These are phyloP conservation scores for Nicotiana obtusifolia DNA, from an alignment of 257 asterid species.

Conservation along the genomic window DNA sequence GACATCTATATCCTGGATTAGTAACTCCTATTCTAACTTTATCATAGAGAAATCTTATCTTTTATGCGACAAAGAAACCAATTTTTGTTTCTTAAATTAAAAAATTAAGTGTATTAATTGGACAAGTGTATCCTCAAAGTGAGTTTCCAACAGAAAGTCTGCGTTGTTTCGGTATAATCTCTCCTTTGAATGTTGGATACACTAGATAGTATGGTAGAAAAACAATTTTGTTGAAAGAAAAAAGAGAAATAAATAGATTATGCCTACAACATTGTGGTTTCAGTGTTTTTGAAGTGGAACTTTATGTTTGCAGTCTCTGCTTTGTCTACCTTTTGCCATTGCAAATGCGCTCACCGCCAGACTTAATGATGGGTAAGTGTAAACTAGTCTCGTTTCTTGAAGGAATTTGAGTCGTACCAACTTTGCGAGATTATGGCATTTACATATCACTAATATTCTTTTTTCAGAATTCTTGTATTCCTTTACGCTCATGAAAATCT, in stretches of 20 bases:
- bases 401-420: neutral
- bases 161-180: neutral
- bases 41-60: neutral
- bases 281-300: neutral
- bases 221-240: neutral
- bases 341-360: constrained; percentile 90
- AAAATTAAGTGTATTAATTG: neutral
- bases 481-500: neutral
- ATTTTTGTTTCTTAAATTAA: neutral
- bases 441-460: neutral
- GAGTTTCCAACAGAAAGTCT: neutral
- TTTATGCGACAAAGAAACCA: neutral
- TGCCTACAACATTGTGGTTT: neutral
- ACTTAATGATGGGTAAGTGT: constrained; percentile 78
- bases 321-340: constrained; percentile 83
- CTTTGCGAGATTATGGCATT: neutral
- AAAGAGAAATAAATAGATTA: neutral
- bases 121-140: neutral
- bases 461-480: neutral
- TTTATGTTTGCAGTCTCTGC: constrained; percentile 54
- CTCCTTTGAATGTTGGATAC: neutral
- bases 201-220: neutral
- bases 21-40: neutral
- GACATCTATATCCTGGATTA: neutral
- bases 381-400: neutral